Base-by-base conservation (phyloP, 2,329 filamentous ascomycete genomes). In the Phaeosphaeria sp. region DNA sequence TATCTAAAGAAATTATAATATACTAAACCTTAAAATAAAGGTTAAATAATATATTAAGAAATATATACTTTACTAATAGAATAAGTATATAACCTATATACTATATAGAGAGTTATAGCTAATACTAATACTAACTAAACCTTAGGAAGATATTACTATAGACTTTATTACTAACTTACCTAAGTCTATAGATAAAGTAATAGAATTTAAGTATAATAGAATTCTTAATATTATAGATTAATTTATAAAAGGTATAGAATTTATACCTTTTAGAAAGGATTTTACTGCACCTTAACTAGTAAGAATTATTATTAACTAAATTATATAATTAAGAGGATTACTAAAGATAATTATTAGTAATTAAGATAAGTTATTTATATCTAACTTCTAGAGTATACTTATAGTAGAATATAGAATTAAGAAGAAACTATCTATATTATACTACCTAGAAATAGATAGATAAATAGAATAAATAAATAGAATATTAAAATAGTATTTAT, bases 31-130 rank as follows among this genome's bases (percentile, higher is more conserved):
- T 36, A 36, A 11, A 11, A 36, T 7, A 11, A 49, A n/a, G 17
- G 33, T 21, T 30, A 39, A 52, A 53, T 50, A 46, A 17, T 49
- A 48, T 48, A 56, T 46, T 46, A 52, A 48, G 30, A 52, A 56
- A 47, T 52, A 25, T 15, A 13, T 39, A 43, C 22, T 47, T 17
- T 53, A 33, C n/a, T 42, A 57, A 39, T 49, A 50, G 30, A 53
- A 54, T 39, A 53, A 57, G 11, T 46, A 50, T 44, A 54, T n/a
- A 15, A 54, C 42, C 41, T 44, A 58, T 13, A 13, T 15, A 41
- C 36, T 15, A 5, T 41, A 41, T 41, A 41, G n/a, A 18, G 36
- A 41, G 15, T 41, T 41, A 33, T 17, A 54, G 46, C 22, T 50
- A 36, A 18, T 49, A 27, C 44, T 23, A 20, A 17, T 55, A 50